phyloP scores from a whole-genome alignment of 2,329 filamentous ascomycete species.

The Basipetospora chlamydospora region DNA sequence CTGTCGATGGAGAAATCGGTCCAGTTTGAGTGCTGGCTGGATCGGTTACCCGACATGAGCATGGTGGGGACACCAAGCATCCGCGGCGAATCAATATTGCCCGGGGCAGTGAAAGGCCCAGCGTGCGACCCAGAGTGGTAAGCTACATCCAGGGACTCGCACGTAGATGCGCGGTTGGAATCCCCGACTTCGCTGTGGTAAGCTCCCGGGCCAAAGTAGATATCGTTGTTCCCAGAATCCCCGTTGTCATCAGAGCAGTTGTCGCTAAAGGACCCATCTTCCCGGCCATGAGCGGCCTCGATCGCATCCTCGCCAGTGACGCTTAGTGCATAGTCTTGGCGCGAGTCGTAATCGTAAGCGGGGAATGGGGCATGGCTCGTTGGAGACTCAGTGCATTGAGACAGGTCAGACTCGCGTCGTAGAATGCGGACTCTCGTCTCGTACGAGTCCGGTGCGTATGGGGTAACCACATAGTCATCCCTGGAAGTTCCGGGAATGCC shows the following conservation, averaged over 20 bases:
- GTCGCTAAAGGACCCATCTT: not conserved
- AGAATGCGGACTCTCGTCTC: constrained; percentile 36
- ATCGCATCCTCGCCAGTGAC: constrained; percentile 19
- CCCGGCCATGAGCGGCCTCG: constrained; percentile 13
- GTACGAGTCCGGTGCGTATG: constrained; percentile 22
- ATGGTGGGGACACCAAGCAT: constrained; percentile 32
- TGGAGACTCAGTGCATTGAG: constrained; percentile 3
- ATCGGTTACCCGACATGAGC: constrained; percentile 27
- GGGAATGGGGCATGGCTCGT: constrained; percentile 5
- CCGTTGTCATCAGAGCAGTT: constrained; percentile 18
- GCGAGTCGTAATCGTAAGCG: constrained; percentile 11
- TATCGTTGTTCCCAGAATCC: constrained; percentile 16
- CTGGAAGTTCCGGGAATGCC: constrained; percentile 16
- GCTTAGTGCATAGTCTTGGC: too few species aligned
- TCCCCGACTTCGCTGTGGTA: not conserved
- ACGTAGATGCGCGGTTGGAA: constrained; percentile 23
- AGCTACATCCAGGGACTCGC: constrained; percentile 23
- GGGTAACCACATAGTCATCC: constrained; percentile 25
- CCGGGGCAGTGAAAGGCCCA: not conserved
- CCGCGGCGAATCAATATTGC: constrained; percentile 23
- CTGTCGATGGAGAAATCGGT: constrained; percentile 45
- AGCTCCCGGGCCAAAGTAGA: not conserved
- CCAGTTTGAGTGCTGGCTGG: constrained; percentile 44
- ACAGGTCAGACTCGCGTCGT: constrained; percentile 25
- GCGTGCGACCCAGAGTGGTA: constrained; percentile 9